Conservation (phyloP, 805 yeast species). For the Wickerhamiella bombiphila region DNA sequence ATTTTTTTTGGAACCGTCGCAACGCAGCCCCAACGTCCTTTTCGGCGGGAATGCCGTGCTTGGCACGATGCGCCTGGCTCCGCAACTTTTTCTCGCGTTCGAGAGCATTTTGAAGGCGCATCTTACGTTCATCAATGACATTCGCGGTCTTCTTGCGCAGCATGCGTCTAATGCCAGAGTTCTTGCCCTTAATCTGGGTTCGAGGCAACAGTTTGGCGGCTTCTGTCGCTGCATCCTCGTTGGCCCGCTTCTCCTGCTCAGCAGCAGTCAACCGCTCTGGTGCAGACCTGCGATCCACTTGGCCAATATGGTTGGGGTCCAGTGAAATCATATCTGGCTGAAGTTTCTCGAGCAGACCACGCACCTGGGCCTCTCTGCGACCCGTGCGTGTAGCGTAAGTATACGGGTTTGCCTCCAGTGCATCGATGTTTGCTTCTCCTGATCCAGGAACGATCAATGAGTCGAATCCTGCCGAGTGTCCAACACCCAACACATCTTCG, state of each 20-base stretch:
- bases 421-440: slow-evolving; percentile 96
- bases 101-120: slow-evolving; percentile 61
- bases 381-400: slow-evolving; percentile 84
- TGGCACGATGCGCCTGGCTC: slow-evolving; percentile 8
- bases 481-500: slow-evolving; percentile 90
- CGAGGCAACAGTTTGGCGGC: slow-evolving; percentile 42
- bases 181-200: slow-evolving; percentile 62
- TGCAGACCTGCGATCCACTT: slow-evolving; percentile 58
- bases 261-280: slow-evolving; percentile 46
- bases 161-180: slow-evolving; percentile 68
- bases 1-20: slow-evolving; percentile 14
- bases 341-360: slow-evolving; percentile 69
- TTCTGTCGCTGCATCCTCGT: slow-evolving; percentile 31
- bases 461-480: slow-evolving; percentile 64
- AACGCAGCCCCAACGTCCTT: slow-evolving; percentile 18
- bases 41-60: slow-evolving; percentile 14
- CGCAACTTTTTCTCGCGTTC: slow-evolving; percentile 45
- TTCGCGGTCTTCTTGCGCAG: slow-evolving; percentile 73
- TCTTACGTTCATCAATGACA: slow-evolving; percentile 71
- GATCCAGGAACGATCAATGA: slow-evolving; percentile 89
- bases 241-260: slow-evolving; percentile 26
- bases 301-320: slow-evolving; percentile 80
- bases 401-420: slow-evolving; percentile 83
- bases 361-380: slow-evolving; percentile 86
- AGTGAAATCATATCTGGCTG: slow-evolving; percentile 84